These are phyloP conservation scores for Cochlearia excelsa DNA, from an alignment of 345 rosid species.

Conservation along the genomic window DNA sequence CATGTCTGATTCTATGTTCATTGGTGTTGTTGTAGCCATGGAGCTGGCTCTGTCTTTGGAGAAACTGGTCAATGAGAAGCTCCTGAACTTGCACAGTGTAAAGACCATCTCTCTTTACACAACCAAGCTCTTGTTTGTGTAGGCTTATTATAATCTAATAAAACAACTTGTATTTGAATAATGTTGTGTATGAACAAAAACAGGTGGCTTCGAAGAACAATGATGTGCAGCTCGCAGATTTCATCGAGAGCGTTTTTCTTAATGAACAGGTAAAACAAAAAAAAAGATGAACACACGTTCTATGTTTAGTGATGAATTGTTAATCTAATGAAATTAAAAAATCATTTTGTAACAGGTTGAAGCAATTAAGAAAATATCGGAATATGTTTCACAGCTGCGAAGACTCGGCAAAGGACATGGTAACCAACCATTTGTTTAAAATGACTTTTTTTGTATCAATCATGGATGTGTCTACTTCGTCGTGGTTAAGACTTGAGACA, in stretches of 20 bases:
- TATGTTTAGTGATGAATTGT: constrained; percentile 37
- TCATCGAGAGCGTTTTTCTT: constrained; percentile 61
- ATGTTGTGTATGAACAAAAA: constrained; percentile 7
- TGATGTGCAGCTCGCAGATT: constrained; percentile 80
- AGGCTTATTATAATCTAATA: neutral
- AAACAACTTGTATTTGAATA: constrained; percentile 22
- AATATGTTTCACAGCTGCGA: constrained; percentile 63
- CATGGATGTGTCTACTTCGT: constrained; percentile 15
- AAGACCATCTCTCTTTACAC: constrained; percentile 11
- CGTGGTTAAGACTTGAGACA: neutral
- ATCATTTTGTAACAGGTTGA: too few species aligned
- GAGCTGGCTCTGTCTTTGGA: constrained; percentile 83
- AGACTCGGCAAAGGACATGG: constrained; percentile 85
- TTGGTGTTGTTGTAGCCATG: constrained; percentile 59
- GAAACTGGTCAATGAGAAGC: constrained; percentile 84
- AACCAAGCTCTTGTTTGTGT: neutral
- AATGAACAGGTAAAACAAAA: constrained; percentile 59
- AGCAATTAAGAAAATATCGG: constrained; percentile 64
- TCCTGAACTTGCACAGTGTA: constrained; percentile 69
- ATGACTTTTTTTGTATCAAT: neutral
- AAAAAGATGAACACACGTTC: constrained; percentile 17
- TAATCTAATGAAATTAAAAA: too few species aligned
- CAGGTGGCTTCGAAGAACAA: constrained; percentile 67
- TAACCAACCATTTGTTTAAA: constrained; percentile 27
- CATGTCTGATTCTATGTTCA: constrained; percentile 13